Percentiles rank a stretch among this genome's conserved stretches.
Evolutionary conservation across 2,329 filamentous ascomycete species (phyloP).

Genomic region (Fusarium xylarioides): DNA sequence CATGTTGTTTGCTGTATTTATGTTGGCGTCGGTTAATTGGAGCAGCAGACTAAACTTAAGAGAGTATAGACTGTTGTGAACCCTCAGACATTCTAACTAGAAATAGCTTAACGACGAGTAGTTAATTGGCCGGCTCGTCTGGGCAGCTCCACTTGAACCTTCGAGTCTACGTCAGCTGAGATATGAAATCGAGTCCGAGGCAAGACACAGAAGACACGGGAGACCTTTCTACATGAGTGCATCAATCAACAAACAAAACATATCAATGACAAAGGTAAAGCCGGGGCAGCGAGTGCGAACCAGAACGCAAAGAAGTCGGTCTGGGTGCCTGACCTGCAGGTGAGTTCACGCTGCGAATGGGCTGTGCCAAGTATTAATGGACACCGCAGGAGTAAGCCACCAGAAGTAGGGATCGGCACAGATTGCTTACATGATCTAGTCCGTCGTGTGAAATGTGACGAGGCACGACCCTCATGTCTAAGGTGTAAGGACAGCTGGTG

Average conservation of each 20-base stretch:
- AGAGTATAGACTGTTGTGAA: not conserved
- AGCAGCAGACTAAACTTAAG: not conserved
- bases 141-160: not conserved
- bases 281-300: not conserved
- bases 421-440: not conserved
- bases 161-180: not conserved
- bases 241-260: not conserved
- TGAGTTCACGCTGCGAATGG: not conserved
- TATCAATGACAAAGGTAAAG: not conserved
- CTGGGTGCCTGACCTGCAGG: not conserved
- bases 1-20: not conserved
- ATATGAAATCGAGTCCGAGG: not conserved
- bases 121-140: not conserved
- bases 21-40: rapidly evolving
- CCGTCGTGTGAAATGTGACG: not conserved
- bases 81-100: not conserved
- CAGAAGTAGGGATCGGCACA: not conserved
- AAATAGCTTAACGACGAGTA: rapidly evolving
- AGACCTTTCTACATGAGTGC: not conserved
- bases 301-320: not conserved
- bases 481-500: not conserved
- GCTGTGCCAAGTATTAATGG: not conserved
- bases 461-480: not conserved
- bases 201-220: not conserved
- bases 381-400: not conserved